Base-by-base conservation (phyloP, 2,329 filamentous ascomycete species). In the Exophiala xenobiotica region DNA sequence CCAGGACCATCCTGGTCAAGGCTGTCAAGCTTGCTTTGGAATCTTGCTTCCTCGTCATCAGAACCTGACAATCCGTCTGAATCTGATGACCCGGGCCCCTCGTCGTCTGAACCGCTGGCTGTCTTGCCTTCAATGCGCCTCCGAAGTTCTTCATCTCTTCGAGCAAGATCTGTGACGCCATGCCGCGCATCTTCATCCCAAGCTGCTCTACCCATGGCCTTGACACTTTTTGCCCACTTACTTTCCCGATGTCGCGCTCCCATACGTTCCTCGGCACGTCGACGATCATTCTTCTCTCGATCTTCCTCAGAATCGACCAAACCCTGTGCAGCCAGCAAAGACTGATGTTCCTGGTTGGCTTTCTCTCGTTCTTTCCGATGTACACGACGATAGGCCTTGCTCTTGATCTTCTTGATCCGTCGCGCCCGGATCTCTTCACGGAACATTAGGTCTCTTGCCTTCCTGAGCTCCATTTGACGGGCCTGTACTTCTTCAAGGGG, bases 381-480 rank as follows among this genome's bases (percentile, higher is more conserved):
- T 11, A 97, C 86, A 38, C 91, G 86, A 49, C 92, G 88, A 67
- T 95, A 99, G 0, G 90, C 82, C 70, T 96, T 99, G 67, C 88
- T 95, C 78, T 99, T 99, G 74, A 99, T 99, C 76, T 97, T 97
- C 74, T 96, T 96, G 72, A 99, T 90, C 19, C 93, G 86, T 72
- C 91, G 95, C 6, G 90, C 82, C 50, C 90, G 86, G 37, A 90
- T 85, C 64, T 95, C 87, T 70, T 97, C 92, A 8, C 91, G 81
- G 63, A 95, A 96, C 59, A 92, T 79, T 6, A 96, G 73, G 63
- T 97, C 92, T 60, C 93, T 80, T 57, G 88, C 84, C 67, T 84
- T 85, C 9, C 93, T 85, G 50, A 92, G 79, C 64, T 91, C 83
- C 41, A 85, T 83, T 49, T 85, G 79, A 19, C 88, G 78, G 41